These are phyloP conservation scores for Polysphondylium violaceum DNA, from an alignment of 78 protist species.

Conservation along the genomic window DNA sequence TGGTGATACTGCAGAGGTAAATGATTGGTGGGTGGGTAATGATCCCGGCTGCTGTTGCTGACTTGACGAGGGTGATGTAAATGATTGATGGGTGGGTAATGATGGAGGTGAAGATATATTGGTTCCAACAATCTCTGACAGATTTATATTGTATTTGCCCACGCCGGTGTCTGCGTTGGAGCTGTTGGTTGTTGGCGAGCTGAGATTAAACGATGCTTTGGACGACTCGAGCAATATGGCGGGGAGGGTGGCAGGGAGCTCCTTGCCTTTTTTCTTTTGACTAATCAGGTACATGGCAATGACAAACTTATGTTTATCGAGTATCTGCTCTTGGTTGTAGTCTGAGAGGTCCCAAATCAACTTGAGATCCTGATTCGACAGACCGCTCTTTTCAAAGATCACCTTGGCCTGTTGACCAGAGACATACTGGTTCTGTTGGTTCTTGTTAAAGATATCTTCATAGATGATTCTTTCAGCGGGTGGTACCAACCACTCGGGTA, in stretches of 20 bases:
- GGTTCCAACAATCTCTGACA: conserved; percentile 36
- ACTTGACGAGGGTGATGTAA: no score
- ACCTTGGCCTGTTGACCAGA: conserved; percentile 59
- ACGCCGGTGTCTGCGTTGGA: background rate
- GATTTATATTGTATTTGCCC: conserved; percentile 49
- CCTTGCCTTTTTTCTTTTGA: conserved; percentile 64
- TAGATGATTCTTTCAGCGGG: conserved; percentile 55
- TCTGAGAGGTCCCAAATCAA: conserved; percentile 65
- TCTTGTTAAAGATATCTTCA: conserved; percentile 60
- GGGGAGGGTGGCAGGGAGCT: conserved; percentile 31
- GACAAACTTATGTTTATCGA: conserved; percentile 69
- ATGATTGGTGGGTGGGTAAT: no score
- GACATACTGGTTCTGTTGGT: conserved; percentile 42
- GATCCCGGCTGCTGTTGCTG: no score
- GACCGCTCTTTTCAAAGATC: conserved; percentile 52
- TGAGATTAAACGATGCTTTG: conserved; percentile 3
- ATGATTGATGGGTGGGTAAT: background rate
- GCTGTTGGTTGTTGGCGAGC: background rate
- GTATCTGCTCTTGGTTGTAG: conserved; percentile 34
- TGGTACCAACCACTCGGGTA: conserved; percentile 74
- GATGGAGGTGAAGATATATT: background rate
- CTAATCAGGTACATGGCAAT: conserved; percentile 67
- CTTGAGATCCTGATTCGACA: conserved; percentile 36
- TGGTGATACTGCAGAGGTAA: no score
- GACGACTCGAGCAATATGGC: conserved; percentile 42